Percentiles rank a stretch among this genome's conserved stretches.
These are phyloP conservation scores for Hanseniaspora thailandica DNA, from an alignment of 805 yeast species.

Conservation along the genomic window DNA sequence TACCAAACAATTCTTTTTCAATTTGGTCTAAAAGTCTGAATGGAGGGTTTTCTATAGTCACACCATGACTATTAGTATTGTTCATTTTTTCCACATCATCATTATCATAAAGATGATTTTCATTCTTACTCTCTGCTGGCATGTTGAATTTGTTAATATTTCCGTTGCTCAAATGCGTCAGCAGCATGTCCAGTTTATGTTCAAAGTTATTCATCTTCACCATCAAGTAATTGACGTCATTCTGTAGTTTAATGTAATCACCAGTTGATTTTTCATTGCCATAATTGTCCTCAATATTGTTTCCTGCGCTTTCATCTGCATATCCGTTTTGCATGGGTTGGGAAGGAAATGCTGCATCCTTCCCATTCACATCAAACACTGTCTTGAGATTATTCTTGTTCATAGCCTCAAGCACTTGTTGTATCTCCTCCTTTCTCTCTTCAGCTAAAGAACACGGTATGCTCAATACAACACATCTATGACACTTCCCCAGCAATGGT, in stretches of 20 bases:
- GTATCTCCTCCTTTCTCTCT: constrained; percentile 24
- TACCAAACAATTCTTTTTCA: constrained; percentile 32
- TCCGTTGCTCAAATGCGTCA: neutral
- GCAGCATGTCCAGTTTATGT: neutral
- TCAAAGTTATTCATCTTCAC: constrained; percentile 4
- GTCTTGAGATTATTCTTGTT: neutral
- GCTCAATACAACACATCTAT: constrained; percentile 39
- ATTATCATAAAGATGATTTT: neutral
- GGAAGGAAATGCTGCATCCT: neutral
- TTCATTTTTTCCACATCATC: neutral
- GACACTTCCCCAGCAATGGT: constrained; percentile 35
- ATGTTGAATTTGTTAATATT: neutral
- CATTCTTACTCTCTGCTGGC: neutral
- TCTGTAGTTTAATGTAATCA: neutral
- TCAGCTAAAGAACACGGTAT: constrained; percentile 38
- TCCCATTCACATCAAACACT: neutral
- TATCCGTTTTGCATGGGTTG: neutral
- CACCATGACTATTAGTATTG: constrained; percentile 14
- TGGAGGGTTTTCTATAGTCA: constrained; percentile 30
- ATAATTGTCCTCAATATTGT: neutral
- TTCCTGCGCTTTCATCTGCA: neutral
- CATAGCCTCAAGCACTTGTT: constrained; percentile 12
- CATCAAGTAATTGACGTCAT: neutral
- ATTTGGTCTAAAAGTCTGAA: constrained; percentile 30
- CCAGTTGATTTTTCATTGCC: neutral